phyloP scores from a whole-genome alignment of 2,329 filamentous ascomycete species.

The Aspergillus piperis region DNA sequence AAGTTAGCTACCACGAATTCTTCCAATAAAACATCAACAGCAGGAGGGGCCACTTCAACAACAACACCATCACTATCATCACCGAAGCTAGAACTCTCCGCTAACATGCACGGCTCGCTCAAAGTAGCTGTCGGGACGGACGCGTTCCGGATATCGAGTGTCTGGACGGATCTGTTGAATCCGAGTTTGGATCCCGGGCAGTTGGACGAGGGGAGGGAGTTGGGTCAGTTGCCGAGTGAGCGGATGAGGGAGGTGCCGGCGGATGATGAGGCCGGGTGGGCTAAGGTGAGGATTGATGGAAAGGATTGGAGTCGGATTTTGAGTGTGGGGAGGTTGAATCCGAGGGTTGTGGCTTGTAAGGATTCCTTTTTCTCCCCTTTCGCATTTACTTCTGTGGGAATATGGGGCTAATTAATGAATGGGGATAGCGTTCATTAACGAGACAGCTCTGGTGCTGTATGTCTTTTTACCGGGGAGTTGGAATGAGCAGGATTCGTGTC shows the following conservation, averaged over 20 bases:
- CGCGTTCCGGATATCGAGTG: constrained; percentile 77
- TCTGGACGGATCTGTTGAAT: constrained; percentile 84
- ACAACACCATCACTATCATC: constrained; percentile 10
- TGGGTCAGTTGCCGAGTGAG: constrained; percentile 80
- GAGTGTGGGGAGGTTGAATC: constrained; percentile 85
- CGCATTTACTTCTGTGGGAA: background rate
- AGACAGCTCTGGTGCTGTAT: constrained; percentile 49
- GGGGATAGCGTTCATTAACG: constrained; percentile 45
- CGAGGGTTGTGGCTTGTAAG: constrained; percentile 86
- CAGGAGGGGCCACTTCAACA: constrained; percentile 4
- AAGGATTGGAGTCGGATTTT: constrained; percentile 94
- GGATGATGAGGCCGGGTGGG: constrained; percentile 79
- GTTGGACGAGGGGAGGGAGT: constrained; percentile 58
- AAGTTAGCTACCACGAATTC: constrained; percentile 56
- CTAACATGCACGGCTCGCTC: constrained; percentile 91
- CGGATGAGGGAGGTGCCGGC: constrained; percentile 66
- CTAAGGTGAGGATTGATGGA: constrained; percentile 85
- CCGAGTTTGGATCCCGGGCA: constrained; percentile 81
- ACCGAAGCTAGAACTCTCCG: constrained; percentile 78
- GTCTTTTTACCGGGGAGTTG: constrained; percentile 47
- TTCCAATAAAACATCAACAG: constrained; percentile 34
- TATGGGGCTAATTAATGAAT: background rate
- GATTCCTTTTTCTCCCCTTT: constrained; percentile 3
- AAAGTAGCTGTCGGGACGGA: constrained; percentile 80
- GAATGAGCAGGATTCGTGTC: constrained; percentile 47